These are phyloP conservation scores for Wickerhamomyces bisporus DNA, from an alignment of 805 yeast genomes.

Conservation along the genomic window DNA sequence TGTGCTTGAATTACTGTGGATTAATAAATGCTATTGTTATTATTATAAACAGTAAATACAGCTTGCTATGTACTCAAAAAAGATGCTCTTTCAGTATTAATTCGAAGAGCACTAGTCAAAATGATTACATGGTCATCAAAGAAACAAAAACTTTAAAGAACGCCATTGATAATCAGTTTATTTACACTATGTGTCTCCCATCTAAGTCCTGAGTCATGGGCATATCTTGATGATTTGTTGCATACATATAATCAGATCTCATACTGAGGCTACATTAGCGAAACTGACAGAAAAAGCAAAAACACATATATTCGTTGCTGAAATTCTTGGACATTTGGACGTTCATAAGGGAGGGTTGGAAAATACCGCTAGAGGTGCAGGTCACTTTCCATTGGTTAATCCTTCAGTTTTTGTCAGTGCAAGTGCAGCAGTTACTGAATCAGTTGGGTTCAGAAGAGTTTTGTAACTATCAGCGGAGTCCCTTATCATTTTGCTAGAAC, in stretches of 20 bases:
- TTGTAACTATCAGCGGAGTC: conserved; percentile 32
- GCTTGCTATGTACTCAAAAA: no score
- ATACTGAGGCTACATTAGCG: conserved; percentile 34
- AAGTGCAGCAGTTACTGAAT: conserved; percentile 33
- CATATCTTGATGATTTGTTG: conserved; percentile 33
- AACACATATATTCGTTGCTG: conserved; percentile 32
- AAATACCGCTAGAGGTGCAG: conserved; percentile 25
- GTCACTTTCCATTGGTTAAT: conserved; percentile 31
- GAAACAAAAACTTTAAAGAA: conserved; percentile 4
- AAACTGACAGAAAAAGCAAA: conserved; percentile 29
- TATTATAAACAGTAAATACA: no score
- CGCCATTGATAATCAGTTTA: conserved; percentile 30
- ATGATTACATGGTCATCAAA: no score
- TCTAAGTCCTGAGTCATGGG: conserved; percentile 31
- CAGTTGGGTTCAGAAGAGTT: conserved; percentile 32
- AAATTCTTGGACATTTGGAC: conserved; percentile 33
- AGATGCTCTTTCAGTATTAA: no score
- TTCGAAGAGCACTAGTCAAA: no score
- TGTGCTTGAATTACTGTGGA: no score
- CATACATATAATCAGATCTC: conserved; percentile 20
- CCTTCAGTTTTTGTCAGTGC: conserved; percentile 33
- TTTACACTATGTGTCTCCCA: conserved; percentile 25
- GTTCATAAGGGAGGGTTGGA: conserved; percentile 31
- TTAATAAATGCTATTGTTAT: no score
- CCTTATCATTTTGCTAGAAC: conserved; percentile 33